These are phyloP conservation scores for Metarhizium anisopliae DNA, from an alignment of 2,329 filamentous ascomycete genomes.

Conservation along the genomic window DNA sequence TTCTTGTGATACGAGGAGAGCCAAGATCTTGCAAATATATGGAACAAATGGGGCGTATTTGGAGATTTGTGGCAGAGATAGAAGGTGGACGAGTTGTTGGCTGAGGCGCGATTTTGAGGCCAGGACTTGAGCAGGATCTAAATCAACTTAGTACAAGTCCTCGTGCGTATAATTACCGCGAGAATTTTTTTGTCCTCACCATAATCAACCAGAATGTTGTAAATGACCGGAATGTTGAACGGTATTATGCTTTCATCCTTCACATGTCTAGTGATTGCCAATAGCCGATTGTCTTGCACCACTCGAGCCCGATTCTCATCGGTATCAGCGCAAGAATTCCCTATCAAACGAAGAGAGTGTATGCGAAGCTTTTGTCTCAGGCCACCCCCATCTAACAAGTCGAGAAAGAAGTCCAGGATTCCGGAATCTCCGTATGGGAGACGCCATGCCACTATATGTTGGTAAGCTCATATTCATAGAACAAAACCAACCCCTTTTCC, in stretches of 20 bases:
- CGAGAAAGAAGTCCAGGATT: conserved; percentile 46
- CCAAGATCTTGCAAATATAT: conserved; percentile 48
- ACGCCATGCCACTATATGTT: conserved; percentile 42
- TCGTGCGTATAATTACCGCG: neutral
- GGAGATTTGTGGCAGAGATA: conserved; percentile 35
- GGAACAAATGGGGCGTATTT: conserved; percentile 34
- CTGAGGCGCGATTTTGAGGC: conserved; percentile 45
- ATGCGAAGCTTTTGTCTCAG: conserved; percentile 36
- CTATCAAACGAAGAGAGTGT: conserved; percentile 48
- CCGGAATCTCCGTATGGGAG: conserved; percentile 48
- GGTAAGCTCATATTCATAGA: conserved; percentile 2
- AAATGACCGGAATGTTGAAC: conserved; percentile 50
- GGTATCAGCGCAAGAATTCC: conserved; percentile 55
- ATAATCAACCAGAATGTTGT: conserved; percentile 56
- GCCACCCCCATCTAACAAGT: conserved; percentile 29
- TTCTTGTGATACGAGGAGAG: conserved; percentile 43
- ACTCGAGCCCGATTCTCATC: conserved; percentile 52
- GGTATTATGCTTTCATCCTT: conserved; percentile 36
- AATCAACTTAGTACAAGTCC: conserved; percentile 3
- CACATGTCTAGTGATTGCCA: conserved; percentile 39
- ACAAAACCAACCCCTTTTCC: neutral
- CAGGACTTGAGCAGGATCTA: conserved; percentile 48
- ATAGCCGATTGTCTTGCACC: conserved; percentile 38
- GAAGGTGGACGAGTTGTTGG: conserved; percentile 36
- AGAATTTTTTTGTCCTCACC: conserved; percentile 32